Evolutionary conservation across 352 stramenopile genomes (phyloP), one percentile per base, ranked within the genome.

Genomic region (Phytophthora sansomeana): DNA sequence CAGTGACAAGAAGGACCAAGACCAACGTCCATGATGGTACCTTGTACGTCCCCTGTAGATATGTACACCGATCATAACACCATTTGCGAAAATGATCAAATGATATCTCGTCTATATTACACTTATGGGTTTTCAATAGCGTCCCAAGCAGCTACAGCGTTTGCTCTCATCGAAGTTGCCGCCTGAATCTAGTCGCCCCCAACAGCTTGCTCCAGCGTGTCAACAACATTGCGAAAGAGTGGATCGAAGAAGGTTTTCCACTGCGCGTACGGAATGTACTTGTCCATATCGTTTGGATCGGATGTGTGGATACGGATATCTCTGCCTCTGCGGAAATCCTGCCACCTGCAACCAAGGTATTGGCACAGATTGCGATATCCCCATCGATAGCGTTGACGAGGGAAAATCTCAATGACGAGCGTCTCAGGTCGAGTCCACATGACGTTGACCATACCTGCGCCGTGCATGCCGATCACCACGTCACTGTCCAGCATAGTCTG

Each of bases 381-480:
- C 79, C 80, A 93, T 13, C 81, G 77, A n/a, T 52, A 64, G 9
- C 77, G 69, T 26, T 51, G 3, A 26, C 63, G 57, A 3, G 81
- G 85, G 41, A 93, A 93, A 41, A 93, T 91, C 59, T 92, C 83
- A 29, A 93, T 28, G 9, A 93, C 68, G 10, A 80, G 46, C 17
- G 78, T 88, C 44, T 67, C 43, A 0, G 80, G 78, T 8, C 72
- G 67, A 11, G 83, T 76, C 80, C 83, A 93, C 11, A 88, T 33
- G 3, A 89, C 68, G 54, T 92, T 93, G n/a, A 90, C 77, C 75
- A 93, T 83, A 10, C 85, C 85, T 8, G 85, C 83, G 38, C 85
- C 85, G 47, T 93, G 85, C 85, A 93, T 92, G 5, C 83, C 78
- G 38, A 92, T 88, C 9, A 93, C 80, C 1, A 92, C 67, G 58